A percentile compares a stretch with the other conserved stretches of the same genome.
phyloP scores from a whole-genome alignment of 1,139 yeast genomes.

The Protomyces macrosporus region DNA sequence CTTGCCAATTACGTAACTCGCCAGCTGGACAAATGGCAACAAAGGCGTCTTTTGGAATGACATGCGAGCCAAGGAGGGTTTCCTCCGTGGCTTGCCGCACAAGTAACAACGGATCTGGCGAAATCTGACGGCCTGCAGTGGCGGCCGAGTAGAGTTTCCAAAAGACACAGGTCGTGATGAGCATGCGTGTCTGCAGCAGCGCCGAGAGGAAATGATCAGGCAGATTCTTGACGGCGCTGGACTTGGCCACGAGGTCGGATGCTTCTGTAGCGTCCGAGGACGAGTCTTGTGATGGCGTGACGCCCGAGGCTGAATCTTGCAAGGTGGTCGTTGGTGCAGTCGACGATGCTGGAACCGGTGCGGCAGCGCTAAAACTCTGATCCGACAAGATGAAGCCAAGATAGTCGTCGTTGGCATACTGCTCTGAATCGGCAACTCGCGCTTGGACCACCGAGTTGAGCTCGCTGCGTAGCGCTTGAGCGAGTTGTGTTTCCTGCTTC shows the following conservation, averaged over 20 bases:
- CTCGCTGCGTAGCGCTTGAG: neutral
- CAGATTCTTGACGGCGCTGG: neutral
- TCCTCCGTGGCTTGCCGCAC: constrained; percentile 13
- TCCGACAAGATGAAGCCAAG: neutral
- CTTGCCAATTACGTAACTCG: neutral
- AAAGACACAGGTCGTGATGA: neutral
- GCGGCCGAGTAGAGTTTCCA: neutral
- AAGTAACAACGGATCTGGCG: constrained; percentile 3
- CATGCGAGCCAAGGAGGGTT: constrained; percentile 15
- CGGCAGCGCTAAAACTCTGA: neutral
- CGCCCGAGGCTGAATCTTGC: neutral
- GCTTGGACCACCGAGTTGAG: neutral
- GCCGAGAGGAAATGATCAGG: constrained; percentile 6
- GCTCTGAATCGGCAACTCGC: neutral
- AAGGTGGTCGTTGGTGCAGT: neutral
- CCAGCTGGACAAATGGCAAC: constrained; percentile 6
- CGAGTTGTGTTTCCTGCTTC: neutral
- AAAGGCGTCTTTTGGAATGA: constrained; percentile 8
- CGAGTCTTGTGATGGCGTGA: neutral
- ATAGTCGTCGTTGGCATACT: neutral
- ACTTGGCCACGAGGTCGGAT: neutral
- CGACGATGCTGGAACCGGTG: neutral
- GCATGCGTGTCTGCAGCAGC: constrained; percentile 13
- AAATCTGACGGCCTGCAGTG: neutral
- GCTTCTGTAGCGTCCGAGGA: neutral